Conservation (phyloP, 768 basidiomycete genomes). For the Trametes maxima region DNA sequence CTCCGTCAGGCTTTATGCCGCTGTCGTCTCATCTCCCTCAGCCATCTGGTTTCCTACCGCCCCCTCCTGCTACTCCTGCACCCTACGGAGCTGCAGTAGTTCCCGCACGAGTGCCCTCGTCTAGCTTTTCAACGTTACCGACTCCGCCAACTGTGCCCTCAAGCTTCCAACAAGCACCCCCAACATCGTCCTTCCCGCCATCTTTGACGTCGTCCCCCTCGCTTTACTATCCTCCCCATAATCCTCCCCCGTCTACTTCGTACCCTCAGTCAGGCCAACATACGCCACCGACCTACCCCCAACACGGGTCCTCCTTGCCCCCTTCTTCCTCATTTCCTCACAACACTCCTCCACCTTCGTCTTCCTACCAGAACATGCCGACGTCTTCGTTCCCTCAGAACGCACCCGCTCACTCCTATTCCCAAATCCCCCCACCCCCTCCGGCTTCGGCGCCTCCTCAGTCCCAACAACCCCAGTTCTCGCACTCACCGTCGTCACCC, state of each 20-base stretch:
- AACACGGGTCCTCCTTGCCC: constrained; percentile 43
- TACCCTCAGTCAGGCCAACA: constrained; percentile 7
- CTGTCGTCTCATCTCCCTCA: constrained; percentile 27
- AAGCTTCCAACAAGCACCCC: constrained; percentile 15
- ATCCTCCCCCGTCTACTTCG: background rate
- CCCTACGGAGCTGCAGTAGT: constrained; percentile 29
- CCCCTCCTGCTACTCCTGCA: constrained; percentile 28
- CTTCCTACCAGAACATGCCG: constrained; percentile 10
- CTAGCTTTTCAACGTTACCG: constrained; percentile 23
- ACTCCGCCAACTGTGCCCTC: constrained; percentile 15
- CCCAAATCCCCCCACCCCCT: background rate
- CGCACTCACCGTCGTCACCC: constrained; percentile 24
- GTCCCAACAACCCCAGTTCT: constrained; percentile 42
- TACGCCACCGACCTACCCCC: constrained; percentile 27
- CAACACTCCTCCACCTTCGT: constrained; percentile 8
- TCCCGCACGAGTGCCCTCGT: constrained; percentile 28
- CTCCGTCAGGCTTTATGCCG: constrained; percentile 38
- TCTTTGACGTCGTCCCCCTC: constrained; percentile 8
- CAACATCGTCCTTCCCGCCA: constrained; percentile 11
- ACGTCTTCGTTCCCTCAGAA: constrained; percentile 29
- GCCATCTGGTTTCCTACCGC: constrained; percentile 25
- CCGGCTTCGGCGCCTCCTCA: constrained; percentile 32
- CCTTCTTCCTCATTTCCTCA: constrained; percentile 25
- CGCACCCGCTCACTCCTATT: constrained; percentile 16
- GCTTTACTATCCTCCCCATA: constrained; percentile 19